These are phyloP conservation scores for Crucibulum parvulum DNA, from an alignment of 1,284 basidiomycete species.

Conservation along the genomic window DNA sequence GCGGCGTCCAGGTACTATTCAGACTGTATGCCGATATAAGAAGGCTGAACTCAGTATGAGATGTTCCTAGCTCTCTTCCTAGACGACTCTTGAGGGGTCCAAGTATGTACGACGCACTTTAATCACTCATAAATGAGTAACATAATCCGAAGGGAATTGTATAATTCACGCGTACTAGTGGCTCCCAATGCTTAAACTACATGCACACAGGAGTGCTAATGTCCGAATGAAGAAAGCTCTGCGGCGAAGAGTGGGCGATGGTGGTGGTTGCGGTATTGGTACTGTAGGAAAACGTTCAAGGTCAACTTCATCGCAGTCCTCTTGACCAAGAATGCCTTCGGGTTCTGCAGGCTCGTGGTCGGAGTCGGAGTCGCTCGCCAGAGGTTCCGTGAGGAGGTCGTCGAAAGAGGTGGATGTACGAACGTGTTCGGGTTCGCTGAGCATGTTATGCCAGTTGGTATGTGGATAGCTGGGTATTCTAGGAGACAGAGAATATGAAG, in stretches of 20 bases:
- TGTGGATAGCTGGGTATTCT: background rate
- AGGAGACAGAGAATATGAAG: background rate
- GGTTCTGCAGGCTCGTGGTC: slow-evolving; percentile 15
- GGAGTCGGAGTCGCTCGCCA: slow-evolving; percentile 11
- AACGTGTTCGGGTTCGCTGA: background rate
- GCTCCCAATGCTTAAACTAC: slow-evolving; percentile 75
- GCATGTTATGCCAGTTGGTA: background rate
- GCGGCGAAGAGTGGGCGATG: slow-evolving; percentile 11
- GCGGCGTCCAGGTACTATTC: slow-evolving; percentile 84
- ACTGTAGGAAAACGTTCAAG: background rate
- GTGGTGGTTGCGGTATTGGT: slow-evolving; percentile 4
- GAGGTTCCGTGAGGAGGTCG: slow-evolving; percentile 13
- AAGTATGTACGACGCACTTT: slow-evolving; percentile 73
- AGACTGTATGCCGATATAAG: slow-evolving; percentile 78
- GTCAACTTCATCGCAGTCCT: slow-evolving; percentile 4
- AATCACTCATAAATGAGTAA: background rate
- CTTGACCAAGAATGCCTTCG: slow-evolving; percentile 15
- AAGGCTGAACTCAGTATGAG: slow-evolving; percentile 80
- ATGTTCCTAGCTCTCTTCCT: slow-evolving; percentile 74
- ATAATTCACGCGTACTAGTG: slow-evolving; percentile 64
- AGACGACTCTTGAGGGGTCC: slow-evolving; percentile 80
- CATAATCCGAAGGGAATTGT: slow-evolving; percentile 3
- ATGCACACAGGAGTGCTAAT: slow-evolving; percentile 76
- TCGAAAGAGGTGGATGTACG: slow-evolving; percentile 19
- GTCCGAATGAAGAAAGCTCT: slow-evolving; percentile 57